Percentiles rank a stretch among this genome's conserved stretches.
Evolutionary conservation across 2,329 filamentous ascomycete genomes (phyloP).

Genomic region (Thermothelomyces thermophilus): DNA sequence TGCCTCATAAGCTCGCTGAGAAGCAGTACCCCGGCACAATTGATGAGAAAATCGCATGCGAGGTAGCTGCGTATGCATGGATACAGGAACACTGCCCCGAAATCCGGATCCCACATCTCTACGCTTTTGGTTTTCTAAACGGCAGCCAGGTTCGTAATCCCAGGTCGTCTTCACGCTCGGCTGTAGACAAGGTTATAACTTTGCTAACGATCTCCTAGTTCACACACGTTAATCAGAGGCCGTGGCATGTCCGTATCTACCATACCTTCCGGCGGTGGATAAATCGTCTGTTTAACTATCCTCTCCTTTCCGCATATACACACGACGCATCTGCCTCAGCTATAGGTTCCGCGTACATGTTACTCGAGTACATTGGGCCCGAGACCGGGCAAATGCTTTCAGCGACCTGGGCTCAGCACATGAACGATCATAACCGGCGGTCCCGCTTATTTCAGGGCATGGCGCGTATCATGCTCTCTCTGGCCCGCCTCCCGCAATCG

Average conservation of each 20-base stretch:
- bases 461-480: slow-evolving; percentile 26
- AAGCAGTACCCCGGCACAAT: slow-evolving; percentile 32
- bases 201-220: not conserved
- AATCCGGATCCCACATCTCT: not conserved
- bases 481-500: slow-evolving; percentile 27
- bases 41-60: slow-evolving; percentile 35
- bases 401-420: slow-evolving; percentile 21
- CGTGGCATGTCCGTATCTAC: not conserved
- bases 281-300: not conserved
- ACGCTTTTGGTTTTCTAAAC: not conserved
- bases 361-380: slow-evolving; percentile 26
- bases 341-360: slow-evolving; percentile 20
- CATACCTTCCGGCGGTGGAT: not conserved
- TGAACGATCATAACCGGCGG: slow-evolving; percentile 18
- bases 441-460: slow-evolving; percentile 29
- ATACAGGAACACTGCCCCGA: not conserved
- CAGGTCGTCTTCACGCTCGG: not conserved
- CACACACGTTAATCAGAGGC: not conserved
- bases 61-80: not conserved
- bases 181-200: not conserved
- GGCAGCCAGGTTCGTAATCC: not conserved
- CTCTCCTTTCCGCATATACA: not conserved
- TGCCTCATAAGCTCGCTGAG: slow-evolving; percentile 35
- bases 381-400: slow-evolving; percentile 27
- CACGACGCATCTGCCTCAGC: not conserved